Evolutionary conservation across 306 rosid genomes (phyloP).

Genomic region (Quercus agrifolia): DNA sequence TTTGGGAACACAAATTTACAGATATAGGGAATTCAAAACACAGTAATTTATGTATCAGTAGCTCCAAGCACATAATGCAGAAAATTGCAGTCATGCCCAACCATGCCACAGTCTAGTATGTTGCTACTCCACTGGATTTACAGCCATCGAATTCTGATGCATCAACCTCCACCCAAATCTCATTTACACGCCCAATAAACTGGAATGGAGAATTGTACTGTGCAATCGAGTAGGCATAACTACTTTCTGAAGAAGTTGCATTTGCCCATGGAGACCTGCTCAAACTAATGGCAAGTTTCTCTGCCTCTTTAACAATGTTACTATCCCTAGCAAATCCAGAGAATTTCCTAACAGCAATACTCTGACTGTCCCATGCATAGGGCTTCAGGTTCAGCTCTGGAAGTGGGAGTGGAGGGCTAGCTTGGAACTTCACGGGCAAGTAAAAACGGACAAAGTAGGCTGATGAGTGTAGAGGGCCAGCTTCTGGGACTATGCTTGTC

Average conservation of each 20-base stretch:
- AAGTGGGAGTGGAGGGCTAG: slow-evolving; percentile 63
- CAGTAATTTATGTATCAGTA: background rate
- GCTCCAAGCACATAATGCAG: background rate
- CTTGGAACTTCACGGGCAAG: slow-evolving; percentile 68
- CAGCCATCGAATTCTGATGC: slow-evolving; percentile 42
- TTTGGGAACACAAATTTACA: background rate
- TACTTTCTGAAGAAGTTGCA: slow-evolving; percentile 38
- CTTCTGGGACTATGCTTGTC: slow-evolving; percentile 59
- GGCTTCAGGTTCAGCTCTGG: slow-evolving; percentile 57
- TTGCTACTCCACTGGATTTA: slow-evolving; percentile 23
- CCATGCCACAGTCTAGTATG: slow-evolving; percentile 27
- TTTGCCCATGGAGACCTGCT: slow-evolving; percentile 61
- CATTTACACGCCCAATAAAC: slow-evolving; percentile 53
- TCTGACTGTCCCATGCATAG: slow-evolving; percentile 37
- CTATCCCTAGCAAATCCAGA: slow-evolving; percentile 65
- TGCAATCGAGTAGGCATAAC: slow-evolving; percentile 62
- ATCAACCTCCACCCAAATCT: slow-evolving; percentile 72
- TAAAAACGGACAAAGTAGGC: slow-evolving; percentile 56
- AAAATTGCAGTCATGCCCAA: background rate
- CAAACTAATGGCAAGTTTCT: slow-evolving; percentile 64
- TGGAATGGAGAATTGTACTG: slow-evolving; percentile 60
- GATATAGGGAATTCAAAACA: background rate
- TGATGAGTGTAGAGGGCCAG: slow-evolving; percentile 65
- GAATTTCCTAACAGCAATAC: slow-evolving; percentile 65
- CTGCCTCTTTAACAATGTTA: slow-evolving; percentile 61